A percentile compares a stretch with the other conserved stretches of the same genome.
phyloP scores from a whole-genome alignment of 495 filamentous ascomycete species.

The Trypethelium eluteriae region DNA sequence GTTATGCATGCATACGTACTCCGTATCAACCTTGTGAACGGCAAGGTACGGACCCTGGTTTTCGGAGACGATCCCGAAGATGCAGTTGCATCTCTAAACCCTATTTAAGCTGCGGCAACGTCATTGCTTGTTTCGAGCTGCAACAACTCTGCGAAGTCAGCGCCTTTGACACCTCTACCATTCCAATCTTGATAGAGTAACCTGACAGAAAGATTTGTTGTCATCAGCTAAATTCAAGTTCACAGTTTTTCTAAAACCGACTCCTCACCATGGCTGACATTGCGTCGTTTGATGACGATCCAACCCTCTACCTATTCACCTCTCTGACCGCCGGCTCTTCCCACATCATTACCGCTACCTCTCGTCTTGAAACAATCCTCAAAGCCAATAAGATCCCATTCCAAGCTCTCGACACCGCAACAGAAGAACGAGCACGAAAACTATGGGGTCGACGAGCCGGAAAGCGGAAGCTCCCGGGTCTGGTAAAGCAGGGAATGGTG shows the following conservation, averaged over 20 bases:
- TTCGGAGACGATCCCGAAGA: no score
- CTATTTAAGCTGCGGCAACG: not conserved
- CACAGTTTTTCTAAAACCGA: not conserved
- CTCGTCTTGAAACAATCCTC: conserved; percentile 89
- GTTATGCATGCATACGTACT: no score
- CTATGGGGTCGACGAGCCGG: conserved; percentile 77
- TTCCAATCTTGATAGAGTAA: not conserved
- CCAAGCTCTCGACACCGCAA: conserved; percentile 84
- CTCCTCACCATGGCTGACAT: conserved; percentile 31
- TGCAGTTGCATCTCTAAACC: no score
- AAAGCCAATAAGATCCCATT: conserved; percentile 92
- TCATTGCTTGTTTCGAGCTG: not conserved
- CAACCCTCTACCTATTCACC: conserved; percentile 85
- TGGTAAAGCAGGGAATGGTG: conserved; percentile 81
- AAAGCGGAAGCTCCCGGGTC: conserved; percentile 73
- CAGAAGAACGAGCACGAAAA: conserved; percentile 82
- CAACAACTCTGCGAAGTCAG: not conserved
- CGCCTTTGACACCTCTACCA: not conserved
- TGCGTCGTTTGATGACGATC: conserved; percentile 61
- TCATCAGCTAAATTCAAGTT: not conserved
- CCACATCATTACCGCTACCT: conserved; percentile 95
- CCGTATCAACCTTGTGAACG: no score
- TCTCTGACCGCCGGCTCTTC: conserved; percentile 92
- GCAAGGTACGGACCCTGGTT: no score
- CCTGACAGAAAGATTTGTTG: not conserved